Conservation (phyloP, 129 eudicot genomes). For the Escallonia herrerae region DNA sequence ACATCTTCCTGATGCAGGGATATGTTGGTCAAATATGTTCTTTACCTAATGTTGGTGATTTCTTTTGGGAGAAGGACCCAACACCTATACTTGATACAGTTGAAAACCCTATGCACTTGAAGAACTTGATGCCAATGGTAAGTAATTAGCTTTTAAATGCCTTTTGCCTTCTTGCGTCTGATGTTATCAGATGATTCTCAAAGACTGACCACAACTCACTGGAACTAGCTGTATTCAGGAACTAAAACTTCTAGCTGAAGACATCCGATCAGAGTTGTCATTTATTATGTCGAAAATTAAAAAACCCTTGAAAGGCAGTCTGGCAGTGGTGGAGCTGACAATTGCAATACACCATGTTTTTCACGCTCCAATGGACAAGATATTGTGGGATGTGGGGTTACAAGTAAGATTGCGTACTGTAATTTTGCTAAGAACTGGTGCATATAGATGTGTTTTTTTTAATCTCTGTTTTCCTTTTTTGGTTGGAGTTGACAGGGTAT, state of each 20-base stretch:
- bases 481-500: too few relatives aligned
- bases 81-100: slow-evolving; percentile 91
- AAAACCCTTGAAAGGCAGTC: slow-evolving; percentile 47
- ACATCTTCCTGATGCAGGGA: slow-evolving; percentile 36
- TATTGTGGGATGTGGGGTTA: slow-evolving; percentile 83
- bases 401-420: slow-evolving; percentile 42
- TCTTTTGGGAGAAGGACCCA: slow-evolving; percentile 44
- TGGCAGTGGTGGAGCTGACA: slow-evolving; percentile 83
- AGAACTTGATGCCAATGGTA: slow-evolving; percentile 73
- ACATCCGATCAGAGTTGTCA: slow-evolving; percentile 68
- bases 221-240: slow-evolving; percentile 41
- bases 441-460: too few relatives aligned
- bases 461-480: too few relatives aligned
- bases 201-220: slow-evolving; percentile 2
- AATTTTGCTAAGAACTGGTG: too few relatives aligned
- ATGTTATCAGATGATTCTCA: neutral
- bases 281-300: slow-evolving; percentile 51
- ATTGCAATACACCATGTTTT: slow-evolving; percentile 85
- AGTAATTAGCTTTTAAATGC: slow-evolving; percentile 6
- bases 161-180: slow-evolving; percentile 3
- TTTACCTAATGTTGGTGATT: slow-evolving; percentile 42
- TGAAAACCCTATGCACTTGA: slow-evolving; percentile 74
- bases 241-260: slow-evolving; percentile 73
- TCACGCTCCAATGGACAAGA: slow-evolving; percentile 84
- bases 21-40: slow-evolving; percentile 31